Evolutionary conservation across 805 yeast genomes (phyloP), one percentile per base, ranked within the genome.

Genomic region (Hanseniaspora taiwanica): DNA sequence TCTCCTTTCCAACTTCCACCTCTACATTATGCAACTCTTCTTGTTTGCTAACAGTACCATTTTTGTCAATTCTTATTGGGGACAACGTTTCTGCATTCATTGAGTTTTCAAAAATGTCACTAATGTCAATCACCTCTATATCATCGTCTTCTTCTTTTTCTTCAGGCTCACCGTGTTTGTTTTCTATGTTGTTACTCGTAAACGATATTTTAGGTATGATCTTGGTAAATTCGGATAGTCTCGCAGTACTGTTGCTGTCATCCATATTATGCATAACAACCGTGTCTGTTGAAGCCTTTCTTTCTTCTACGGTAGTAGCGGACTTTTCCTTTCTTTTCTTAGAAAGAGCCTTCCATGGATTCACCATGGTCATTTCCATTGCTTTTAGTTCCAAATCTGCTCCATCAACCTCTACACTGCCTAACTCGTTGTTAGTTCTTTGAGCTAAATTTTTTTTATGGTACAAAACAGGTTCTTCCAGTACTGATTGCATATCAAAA

Each of bases 291-390:
- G 33, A 29, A 14, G 10, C 14, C 3, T n/a, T n/a, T 29, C 33
- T 29, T 29, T 29, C 9, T n/a, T 29, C 33, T 8, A 7, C 10
- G 25, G 16, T n/a, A 5, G 8, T 10, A n/a, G 13, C 33, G 33
- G 10, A n/a, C 4, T 14, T 16, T 29, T 29, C 18, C 17, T 29
- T 29, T n/a, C 18, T 16, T 5, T 8, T 21, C 7, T 48, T 31
- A 23, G 51, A 37, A 23, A 45, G 46, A 20, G 44, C 46, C 4
- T 44, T 47, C 35, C 51, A 50, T 6, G 61, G 61, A 32, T 56
- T 55, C 4, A 58, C 57, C 62, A 57, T 58, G 1, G 63, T 58
- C 56, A 58, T 54, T 39, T 58, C 60, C 47, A 55, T 43, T 23
- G 43, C 50, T 27, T 38, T 49, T 34, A 45, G 48, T 8, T 52